phyloP scores from a whole-genome alignment of 164 flowering plant species.

The Vitis cinerea region DNA sequence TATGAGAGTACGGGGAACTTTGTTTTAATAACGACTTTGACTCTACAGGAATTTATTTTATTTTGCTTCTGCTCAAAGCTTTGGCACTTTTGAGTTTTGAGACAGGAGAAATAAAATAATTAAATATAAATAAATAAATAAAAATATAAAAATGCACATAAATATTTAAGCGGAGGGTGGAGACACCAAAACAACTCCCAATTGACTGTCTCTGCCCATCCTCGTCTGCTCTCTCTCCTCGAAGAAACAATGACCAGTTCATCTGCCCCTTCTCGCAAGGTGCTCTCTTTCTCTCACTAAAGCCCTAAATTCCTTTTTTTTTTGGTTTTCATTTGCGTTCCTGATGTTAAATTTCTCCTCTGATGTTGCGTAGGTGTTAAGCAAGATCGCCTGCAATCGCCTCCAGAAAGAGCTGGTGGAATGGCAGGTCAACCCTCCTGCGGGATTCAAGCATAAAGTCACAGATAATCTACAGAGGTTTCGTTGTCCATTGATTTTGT shows the following conservation, averaged over 20 bases:
- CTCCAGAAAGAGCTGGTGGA: slow-evolving; percentile 87
- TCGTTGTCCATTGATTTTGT: neutral
- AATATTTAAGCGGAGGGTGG: too few relatives aligned
- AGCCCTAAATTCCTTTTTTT: neutral
- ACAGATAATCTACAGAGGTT: slow-evolving; percentile 92
- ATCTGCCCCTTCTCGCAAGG: slow-evolving; percentile 42
- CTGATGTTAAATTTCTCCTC: neutral
- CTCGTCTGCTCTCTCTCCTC: slow-evolving; percentile 6
- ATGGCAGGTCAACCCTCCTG: slow-evolving; percentile 89
- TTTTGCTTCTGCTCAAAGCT: too few relatives aligned
- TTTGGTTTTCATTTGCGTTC: neutral
- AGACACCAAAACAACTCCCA: too few relatives aligned
- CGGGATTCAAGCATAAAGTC: slow-evolving; percentile 83
- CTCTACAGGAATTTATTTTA: too few relatives aligned
- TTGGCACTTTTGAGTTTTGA: too few relatives aligned
- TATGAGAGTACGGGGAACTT: too few relatives aligned
- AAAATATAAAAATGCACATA: too few relatives aligned
- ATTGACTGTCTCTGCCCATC: too few relatives aligned
- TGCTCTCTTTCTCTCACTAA: neutral
- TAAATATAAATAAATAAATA: too few relatives aligned
- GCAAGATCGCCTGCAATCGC: slow-evolving; percentile 86
- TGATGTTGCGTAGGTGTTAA: slow-evolving; percentile 38
- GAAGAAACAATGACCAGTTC: slow-evolving; percentile 36
- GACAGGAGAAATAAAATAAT: too few relatives aligned
- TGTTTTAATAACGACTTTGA: too few relatives aligned